Percentiles rank a stretch among this genome's conserved stretches.
Evolutionary conservation across 2,329 filamentous ascomycete species (phyloP).

Genomic region (Talaromyces albobiverticillius): DNA sequence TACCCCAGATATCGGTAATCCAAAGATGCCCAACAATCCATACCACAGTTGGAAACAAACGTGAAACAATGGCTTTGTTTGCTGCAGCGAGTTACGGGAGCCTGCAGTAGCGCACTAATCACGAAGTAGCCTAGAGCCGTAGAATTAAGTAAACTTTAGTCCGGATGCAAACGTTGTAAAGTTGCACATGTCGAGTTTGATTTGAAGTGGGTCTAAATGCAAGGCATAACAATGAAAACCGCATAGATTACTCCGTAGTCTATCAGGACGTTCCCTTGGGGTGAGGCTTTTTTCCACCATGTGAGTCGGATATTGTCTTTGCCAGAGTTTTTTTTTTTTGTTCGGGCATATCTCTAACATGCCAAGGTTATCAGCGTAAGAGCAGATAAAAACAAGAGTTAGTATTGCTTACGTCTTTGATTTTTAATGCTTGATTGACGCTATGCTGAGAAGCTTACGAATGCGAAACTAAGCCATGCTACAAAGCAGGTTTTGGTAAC

Average conservation of each 20-base stretch:
- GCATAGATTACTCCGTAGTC: background rate
- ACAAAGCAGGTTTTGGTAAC: background rate
- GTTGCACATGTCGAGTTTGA: background rate
- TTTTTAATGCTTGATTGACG: background rate
- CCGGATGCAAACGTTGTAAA: too few relatives aligned
- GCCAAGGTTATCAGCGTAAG: background rate
- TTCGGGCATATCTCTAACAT: background rate
- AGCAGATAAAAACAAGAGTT: background rate
- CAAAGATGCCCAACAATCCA: background rate
- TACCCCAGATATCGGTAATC: too few relatives aligned
- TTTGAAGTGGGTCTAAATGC: slow-evolving; percentile 2
- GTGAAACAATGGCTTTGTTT: background rate
- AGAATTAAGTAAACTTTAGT: too few relatives aligned
- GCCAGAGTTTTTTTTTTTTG: background rate
- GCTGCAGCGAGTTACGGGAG: background rate
- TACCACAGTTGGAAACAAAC: background rate
- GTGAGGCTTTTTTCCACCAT: background rate
- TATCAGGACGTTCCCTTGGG: background rate
- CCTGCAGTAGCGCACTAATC: background rate
- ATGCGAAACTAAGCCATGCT: background rate
- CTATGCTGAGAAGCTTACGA: background rate
- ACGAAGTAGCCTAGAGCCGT: too few relatives aligned
- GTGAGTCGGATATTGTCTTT: background rate
- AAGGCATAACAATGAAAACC: background rate
- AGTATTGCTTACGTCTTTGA: background rate